Base-by-base conservation (phyloP, 257 asterid species). In the Ehretia macrophylla region DNA sequence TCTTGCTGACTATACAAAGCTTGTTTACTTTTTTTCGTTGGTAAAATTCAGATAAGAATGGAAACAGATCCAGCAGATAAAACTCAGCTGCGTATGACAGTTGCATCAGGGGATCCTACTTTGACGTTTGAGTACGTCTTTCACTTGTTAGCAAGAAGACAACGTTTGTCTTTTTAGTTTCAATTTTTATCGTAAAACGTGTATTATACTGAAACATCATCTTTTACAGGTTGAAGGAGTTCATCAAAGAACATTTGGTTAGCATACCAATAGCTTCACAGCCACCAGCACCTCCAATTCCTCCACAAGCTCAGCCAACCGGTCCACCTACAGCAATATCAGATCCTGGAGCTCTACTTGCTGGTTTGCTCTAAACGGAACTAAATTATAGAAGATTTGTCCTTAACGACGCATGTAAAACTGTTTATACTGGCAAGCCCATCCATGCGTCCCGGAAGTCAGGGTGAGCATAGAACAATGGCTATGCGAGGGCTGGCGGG, bases 51-150 rank as follows among this genome's bases (percentile, higher is more conserved):
- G 97, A 54, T 80, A 68, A 83, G 97, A 83, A 80, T 90, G 63
- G 97, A 90, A 82, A 90, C 97, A 8, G 97, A 90, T 77, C 96
- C 97, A 52, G 91, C 97, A 3, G 97, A 90, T 74, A 81, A 96
- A 80, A 85, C 97, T 20, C 97, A 90, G 72, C 64, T 90, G 66
- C 95, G 97, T 12, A 80, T 87, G 87, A 90, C 96, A 4, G 68
- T 83, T 64, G 95, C 96, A 63, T 87, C 97, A 0, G 97, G 97
- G 67, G 96, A 87, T 75, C 90, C 93, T 51, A 58, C 73, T 16
- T 85, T 90, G 48, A 85, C 97, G 56, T 85, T 72, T 13, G 97
- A 90, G 97, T 90, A 83, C 8, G 97, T 61, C 11, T 58, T 64
- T 62, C 62, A 40, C 0, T 1, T 11, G 13, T 1, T 14, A n/a